Conservation (phyloP, 129 eudicot genomes). For the Helichrysum umbraculigerum region DNA sequence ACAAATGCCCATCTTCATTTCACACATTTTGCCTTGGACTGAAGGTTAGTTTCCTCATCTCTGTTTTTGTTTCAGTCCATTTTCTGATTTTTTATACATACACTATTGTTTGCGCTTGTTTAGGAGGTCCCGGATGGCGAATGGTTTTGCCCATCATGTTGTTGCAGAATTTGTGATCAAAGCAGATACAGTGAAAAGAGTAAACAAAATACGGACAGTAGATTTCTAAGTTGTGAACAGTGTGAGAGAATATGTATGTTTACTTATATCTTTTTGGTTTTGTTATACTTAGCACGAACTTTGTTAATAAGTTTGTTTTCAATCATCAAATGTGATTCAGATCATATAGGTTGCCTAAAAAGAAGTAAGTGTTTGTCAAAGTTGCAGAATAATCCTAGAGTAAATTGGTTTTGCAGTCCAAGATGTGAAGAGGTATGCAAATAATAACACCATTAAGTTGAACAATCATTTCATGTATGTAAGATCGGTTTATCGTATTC, state of each 20-base stretch:
- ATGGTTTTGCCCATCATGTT: slow-evolving; percentile 85
- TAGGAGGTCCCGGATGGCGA: slow-evolving; percentile 72
- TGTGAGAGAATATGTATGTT: slow-evolving; percentile 62
- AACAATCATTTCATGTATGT: neutral
- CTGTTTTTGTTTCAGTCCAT: neutral
- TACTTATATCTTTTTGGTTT: neutral
- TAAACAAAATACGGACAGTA: slow-evolving; percentile 26
- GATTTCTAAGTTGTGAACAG: slow-evolving; percentile 50
- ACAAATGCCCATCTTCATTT: slow-evolving; percentile 70
- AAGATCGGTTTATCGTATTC: slow-evolving; percentile 1
- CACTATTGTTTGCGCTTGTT: neutral
- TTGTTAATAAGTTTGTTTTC: neutral
- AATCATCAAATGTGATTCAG: slow-evolving; percentile 32
- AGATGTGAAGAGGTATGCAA: slow-evolving; percentile 61
- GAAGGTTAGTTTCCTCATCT: slow-evolving; percentile 27
- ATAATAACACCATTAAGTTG: neutral
- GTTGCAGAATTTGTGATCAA: slow-evolving; percentile 63
- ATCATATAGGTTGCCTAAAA: slow-evolving; percentile 62
- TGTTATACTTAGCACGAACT: neutral
- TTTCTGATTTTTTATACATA: neutral
- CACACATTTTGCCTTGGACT: slow-evolving; percentile 64
- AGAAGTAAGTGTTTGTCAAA: slow-evolving; percentile 25
- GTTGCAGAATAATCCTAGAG: slow-evolving; percentile 25
- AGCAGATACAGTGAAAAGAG: slow-evolving; percentile 17
- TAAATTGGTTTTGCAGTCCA: slow-evolving; percentile 60